Conservation (phyloP, 495 filamentous ascomycete genomes). For the Sporormia fimetaria region DNA sequence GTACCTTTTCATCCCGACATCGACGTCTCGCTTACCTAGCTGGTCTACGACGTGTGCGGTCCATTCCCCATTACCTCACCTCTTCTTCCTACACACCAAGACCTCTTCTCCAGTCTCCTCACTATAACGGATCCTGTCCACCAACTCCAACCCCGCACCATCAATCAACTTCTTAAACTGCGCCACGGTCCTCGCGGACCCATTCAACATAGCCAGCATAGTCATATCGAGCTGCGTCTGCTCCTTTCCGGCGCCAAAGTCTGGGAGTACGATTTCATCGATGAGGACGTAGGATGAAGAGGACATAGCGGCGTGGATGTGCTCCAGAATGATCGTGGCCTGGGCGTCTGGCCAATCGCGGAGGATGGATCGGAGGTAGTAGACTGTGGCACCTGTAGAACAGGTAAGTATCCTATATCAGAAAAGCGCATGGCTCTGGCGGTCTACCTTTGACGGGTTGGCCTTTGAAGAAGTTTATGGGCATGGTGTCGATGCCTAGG, state of each 20-base stretch:
- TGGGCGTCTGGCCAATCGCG: slow-evolving; percentile 5
- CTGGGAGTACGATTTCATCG: neutral
- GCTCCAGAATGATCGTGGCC: neutral
- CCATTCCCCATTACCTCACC: too few relatives aligned
- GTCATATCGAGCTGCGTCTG: neutral
- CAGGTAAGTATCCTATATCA: too few relatives aligned
- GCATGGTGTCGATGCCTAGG: neutral
- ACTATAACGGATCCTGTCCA: too few relatives aligned
- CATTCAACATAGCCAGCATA: neutral
- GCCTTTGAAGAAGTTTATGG: slow-evolving; percentile 4
- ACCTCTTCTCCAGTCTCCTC: too few relatives aligned
- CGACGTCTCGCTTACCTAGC: too few relatives aligned
- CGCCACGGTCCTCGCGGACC: neutral
- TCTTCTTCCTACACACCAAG: too few relatives aligned
- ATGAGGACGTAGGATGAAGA: neutral
- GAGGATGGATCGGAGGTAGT: slow-evolving; percentile 2
- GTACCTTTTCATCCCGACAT: too few relatives aligned
- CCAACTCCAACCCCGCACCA: neutral
- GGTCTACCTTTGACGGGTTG: slow-evolving; percentile 6
- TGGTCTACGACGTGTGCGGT: too few relatives aligned
- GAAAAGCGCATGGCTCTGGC: too few relatives aligned
- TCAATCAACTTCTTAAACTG: slow-evolving; percentile 1
- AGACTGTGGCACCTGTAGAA: slow-evolving; percentile 1
- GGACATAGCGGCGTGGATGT: neutral
- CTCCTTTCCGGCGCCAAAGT: neutral